phyloP scores from a whole-genome alignment of 306 rosid species.

The Prosopis cineraria region DNA sequence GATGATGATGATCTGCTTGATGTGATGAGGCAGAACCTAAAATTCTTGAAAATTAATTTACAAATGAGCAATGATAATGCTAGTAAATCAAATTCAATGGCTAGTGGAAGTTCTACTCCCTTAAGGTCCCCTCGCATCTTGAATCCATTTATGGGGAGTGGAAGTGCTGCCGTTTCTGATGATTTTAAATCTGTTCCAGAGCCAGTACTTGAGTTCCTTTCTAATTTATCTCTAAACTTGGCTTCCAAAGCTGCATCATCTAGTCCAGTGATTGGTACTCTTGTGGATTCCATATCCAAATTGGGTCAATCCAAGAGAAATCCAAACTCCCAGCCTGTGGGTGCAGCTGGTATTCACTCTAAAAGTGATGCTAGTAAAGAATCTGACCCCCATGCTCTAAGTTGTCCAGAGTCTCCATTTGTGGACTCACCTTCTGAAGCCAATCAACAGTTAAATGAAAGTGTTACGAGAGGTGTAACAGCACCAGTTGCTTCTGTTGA shows the following conservation, averaged over 20 bases:
- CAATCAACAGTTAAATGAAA: slow-evolving; percentile 33
- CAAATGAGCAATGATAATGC: slow-evolving; percentile 39
- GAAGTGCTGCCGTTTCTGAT: slow-evolving; percentile 35
- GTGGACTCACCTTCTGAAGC: slow-evolving; percentile 38
- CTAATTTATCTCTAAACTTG: slow-evolving; percentile 42
- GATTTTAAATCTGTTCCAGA: slow-evolving; percentile 58
- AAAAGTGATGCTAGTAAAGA: slow-evolving; percentile 32
- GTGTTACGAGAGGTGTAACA: slow-evolving; percentile 32
- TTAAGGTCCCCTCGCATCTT: slow-evolving; percentile 36
- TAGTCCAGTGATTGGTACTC: slow-evolving; percentile 44
- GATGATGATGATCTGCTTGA: slow-evolving; percentile 84
- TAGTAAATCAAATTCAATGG: slow-evolving; percentile 41
- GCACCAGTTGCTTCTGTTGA: slow-evolving; percentile 46
- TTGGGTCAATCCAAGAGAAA: slow-evolving; percentile 31
- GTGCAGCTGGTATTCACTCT: slow-evolving; percentile 35
- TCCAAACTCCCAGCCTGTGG: not conserved
- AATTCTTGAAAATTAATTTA: slow-evolving; percentile 73
- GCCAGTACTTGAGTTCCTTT: slow-evolving; percentile 44
- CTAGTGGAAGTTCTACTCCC: slow-evolving; percentile 68
- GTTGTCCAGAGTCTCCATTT: slow-evolving; percentile 23
- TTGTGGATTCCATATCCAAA: slow-evolving; percentile 51
- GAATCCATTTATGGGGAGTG: slow-evolving; percentile 15
- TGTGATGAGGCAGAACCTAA: slow-evolving; percentile 67
- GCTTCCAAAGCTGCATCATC: slow-evolving; percentile 52
- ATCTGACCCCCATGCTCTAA: slow-evolving; percentile 28